phyloP scores from a whole-genome alignment of 257 asterid genomes.

The Solanum sejunctum region DNA sequence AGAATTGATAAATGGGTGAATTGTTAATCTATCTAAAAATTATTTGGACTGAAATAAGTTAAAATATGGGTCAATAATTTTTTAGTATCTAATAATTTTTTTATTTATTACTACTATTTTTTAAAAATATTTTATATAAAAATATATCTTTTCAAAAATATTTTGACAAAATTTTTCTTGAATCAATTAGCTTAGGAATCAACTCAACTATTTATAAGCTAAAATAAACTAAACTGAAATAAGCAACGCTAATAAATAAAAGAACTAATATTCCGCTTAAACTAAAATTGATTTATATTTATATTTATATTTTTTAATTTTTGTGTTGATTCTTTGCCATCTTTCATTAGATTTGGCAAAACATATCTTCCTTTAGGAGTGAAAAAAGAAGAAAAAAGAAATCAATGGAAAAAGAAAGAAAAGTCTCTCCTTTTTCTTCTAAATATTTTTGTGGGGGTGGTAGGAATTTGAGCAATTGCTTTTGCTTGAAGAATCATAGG shows the following conservation, averaged over 20 bases:
- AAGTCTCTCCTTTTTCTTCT: neutral
- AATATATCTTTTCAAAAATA: neutral
- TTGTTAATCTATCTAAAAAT: neutral
- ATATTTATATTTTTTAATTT: neutral
- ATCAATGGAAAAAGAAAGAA: neutral
- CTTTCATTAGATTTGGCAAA: neutral
- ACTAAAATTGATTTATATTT: too few relatives aligned
- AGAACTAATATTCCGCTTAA: too few relatives aligned
- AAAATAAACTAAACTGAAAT: too few relatives aligned
- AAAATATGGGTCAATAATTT: neutral
- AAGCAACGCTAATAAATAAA: too few relatives aligned
- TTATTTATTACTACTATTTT: neutral
- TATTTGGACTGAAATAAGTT: accelerated
- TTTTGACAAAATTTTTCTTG: neutral
- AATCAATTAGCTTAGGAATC: neutral
- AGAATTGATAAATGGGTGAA: neutral
- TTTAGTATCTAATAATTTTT: neutral
- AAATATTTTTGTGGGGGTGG: neutral
- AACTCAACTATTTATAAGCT: neutral
- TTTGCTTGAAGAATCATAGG: neutral
- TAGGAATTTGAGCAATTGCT: neutral
- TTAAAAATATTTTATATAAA: neutral
- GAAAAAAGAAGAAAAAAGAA: neutral
- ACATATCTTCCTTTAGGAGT: neutral
- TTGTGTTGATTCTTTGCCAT: neutral